Percentiles rank a stretch among this genome's conserved stretches.
These are phyloP conservation scores for Allomyces javanicus DNA, from an alignment of 192 early-diverging fungal genomes.

Conservation along the genomic window DNA sequence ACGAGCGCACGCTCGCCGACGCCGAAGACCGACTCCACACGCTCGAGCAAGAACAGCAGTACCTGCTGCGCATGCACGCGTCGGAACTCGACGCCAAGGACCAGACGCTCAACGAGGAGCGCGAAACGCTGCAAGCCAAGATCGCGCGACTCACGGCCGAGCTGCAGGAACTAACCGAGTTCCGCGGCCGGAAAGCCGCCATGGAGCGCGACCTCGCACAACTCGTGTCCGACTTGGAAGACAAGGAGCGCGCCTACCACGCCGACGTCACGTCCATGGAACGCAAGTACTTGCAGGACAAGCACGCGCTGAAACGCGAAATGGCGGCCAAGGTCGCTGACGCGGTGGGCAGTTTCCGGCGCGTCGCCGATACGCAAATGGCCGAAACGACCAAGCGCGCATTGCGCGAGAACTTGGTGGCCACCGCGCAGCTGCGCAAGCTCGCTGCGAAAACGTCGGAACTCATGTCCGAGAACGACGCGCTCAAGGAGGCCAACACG, in stretches of 20 bases:
- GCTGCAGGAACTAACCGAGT: constrained; percentile 24
- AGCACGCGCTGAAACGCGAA: constrained; percentile 32
- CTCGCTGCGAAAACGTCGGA: constrained; percentile 28
- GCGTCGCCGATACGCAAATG: constrained; percentile 43
- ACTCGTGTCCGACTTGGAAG: constrained; percentile 16
- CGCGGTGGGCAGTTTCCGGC: constrained; percentile 29
- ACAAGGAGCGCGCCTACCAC: constrained; percentile 26
- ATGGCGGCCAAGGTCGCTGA: constrained; percentile 42
- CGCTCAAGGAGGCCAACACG: constrained; percentile 7
- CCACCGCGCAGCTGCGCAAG: constrained; percentile 35
- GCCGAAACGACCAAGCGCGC: constrained; percentile 43
- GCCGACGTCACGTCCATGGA: constrained; percentile 32
- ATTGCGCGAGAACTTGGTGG: constrained; percentile 39
- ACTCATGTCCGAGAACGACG: constrained; percentile 31
- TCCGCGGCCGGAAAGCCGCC: constrained; percentile 26
- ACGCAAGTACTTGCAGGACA: constrained; percentile 38
- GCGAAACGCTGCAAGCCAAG: constrained; percentile 16
- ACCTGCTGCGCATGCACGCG: constrained; percentile 12
- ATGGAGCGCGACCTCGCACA: constrained; percentile 21
- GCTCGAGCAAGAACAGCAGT: constrained; percentile 26
- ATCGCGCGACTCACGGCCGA: constrained; percentile 23
- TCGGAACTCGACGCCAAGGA: constrained; percentile 6
- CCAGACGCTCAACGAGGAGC: constrained; percentile 10
- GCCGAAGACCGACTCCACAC: constrained; percentile 15
- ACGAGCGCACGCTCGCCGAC: constrained; percentile 27